Base-by-base conservation (phyloP, 164 flowering plant genomes). In the Sextonia rubra region DNA sequence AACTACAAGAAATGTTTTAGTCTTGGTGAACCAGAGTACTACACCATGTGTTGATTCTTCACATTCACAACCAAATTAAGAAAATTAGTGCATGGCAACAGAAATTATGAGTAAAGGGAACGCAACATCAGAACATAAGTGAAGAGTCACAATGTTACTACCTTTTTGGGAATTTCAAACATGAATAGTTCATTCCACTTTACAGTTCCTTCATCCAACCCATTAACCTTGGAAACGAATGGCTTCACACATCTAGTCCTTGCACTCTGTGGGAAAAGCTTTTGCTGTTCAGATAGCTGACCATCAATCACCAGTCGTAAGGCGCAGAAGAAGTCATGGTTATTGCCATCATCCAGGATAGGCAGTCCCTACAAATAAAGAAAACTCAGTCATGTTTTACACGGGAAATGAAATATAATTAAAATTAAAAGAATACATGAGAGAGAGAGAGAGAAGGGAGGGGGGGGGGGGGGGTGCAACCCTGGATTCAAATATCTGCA, bases 201-300 rank as follows among this genome's bases (percentile, higher is more conserved):
- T 23, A 90, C 97, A 52, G 73, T 83, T 73, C 89, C 94, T 78
- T 85, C 82, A 71, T 76, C 78, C 37, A 75, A 15, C 62, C 76
- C 81, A 75, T 72, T 70, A 44, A 20, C 64, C 69, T 79, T 79
- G 52, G 80, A 71, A 66, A 87, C 55, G 11, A 70, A 56, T 69
- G 99, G 97, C 79, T 89, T 89, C 12, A 89, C 90, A 80, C 97
- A 91, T 81, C 88, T 92, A 32, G 99, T 96, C 81, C 99, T 89
- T 47, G 97, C 97, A 86, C 98, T 96, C 76, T 96, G 99, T 69
- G 98, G 97, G 70, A 93, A 96, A 76, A 91, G 91, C 82, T 84
- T 91, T 74, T 93, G 99, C 77, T 89, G 95, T 81, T 91, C 95
- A 70, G 87, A 69, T 52, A 87, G 82, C 71, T 88, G 97, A 73